Evolutionary conservation across 2,329 filamentous ascomycete species (phyloP).

Genomic region (Fusarium sarcochroum): DNA sequence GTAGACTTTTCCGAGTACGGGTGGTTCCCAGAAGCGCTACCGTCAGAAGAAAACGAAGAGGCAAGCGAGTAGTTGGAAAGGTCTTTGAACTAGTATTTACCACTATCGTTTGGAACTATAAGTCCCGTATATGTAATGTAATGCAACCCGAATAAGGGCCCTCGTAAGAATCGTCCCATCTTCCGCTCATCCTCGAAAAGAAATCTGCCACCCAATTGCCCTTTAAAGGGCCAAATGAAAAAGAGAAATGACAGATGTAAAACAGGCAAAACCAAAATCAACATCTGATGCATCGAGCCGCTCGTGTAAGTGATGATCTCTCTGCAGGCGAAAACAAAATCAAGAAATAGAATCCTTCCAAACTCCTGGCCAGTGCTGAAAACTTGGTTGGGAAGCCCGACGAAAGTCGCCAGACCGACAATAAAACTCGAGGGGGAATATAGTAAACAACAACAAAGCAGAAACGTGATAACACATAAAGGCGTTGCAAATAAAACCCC

Average conservation of each 20-base stretch:
- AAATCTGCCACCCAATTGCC: slow-evolving; percentile 32
- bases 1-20: slow-evolving; percentile 67
- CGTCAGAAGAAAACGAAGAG: slow-evolving; percentile 57
- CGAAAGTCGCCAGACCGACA: slow-evolving; percentile 37
- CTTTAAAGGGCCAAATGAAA: neutral
- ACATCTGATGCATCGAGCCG: slow-evolving; percentile 45
- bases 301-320: slow-evolving; percentile 48
- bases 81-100: slow-evolving; percentile 49
- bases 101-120: slow-evolving; percentile 43
- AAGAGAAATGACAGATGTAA: slow-evolving; percentile 40
- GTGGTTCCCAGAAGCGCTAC: slow-evolving; percentile 68
- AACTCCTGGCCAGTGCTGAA: slow-evolving; percentile 53
- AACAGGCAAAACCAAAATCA: slow-evolving; percentile 37
- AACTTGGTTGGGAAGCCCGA: slow-evolving; percentile 37
- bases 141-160: slow-evolving; percentile 41
- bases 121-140: slow-evolving; percentile 47
- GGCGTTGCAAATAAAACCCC: slow-evolving; percentile 31
- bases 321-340: slow-evolving; percentile 26
- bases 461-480: slow-evolving; percentile 47
- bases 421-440: slow-evolving; percentile 48
- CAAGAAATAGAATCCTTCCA: slow-evolving; percentile 41
- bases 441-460: slow-evolving; percentile 44
- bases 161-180: slow-evolving; percentile 49
- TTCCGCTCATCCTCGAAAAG: slow-evolving; percentile 45
- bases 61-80: slow-evolving; percentile 17